These are phyloP conservation scores for Myxozyma melibiosi DNA, from an alignment of 805 yeast genomes.

Conservation along the genomic window DNA sequence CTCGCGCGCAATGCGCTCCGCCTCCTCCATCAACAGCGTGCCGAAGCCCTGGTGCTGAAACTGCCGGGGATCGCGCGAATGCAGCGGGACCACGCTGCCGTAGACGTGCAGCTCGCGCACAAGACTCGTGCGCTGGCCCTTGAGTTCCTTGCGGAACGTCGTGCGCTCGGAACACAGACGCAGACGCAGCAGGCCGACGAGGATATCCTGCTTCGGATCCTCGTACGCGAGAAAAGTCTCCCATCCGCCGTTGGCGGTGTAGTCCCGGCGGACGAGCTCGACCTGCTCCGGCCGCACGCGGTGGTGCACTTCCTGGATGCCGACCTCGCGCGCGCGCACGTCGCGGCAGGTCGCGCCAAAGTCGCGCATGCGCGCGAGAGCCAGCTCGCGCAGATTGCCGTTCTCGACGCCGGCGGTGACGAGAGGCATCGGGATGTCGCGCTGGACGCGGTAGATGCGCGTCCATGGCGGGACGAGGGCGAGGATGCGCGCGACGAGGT, in stretches of 20 bases:
- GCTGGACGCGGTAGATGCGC: conserved; percentile 94
- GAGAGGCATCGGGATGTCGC: conserved; percentile 99
- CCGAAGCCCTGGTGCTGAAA: conserved; percentile 99
- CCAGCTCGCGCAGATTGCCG: conserved; percentile 93
- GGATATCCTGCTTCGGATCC: conserved; percentile 94
- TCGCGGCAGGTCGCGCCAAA: conserved; percentile 95
- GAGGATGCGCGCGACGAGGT: conserved; percentile 90
- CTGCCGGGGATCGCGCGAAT: conserved; percentile 94
- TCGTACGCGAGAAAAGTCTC: conserved; percentile 95
- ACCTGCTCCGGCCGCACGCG: conserved; percentile 97
- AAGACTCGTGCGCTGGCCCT: conserved; percentile 79
- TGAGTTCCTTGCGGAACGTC: conserved; percentile 88
- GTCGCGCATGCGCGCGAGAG: conserved; percentile 96
- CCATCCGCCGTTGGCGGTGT: conserved; percentile 98
- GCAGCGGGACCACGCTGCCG: conserved; percentile 96
- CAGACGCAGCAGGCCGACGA: conserved; percentile 85
- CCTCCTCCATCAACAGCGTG: conserved; percentile 96
- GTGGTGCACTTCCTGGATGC: conserved; percentile 97
- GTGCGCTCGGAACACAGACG: conserved; percentile 86
- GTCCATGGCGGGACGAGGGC: conserved; percentile 99
- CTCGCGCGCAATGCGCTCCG: conserved; percentile 90
- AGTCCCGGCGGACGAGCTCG: conserved; percentile 91
- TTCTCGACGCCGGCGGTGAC: conserved; percentile 98
- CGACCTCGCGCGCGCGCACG: conserved; percentile 96
- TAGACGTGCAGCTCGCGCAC: conserved; percentile 98